Percentiles rank a stretch among this genome's conserved stretches.
These are phyloP conservation scores for Rhynchosporium secalis DNA, from an alignment of 2,329 filamentous ascomycete genomes.

Conservation along the genomic window DNA sequence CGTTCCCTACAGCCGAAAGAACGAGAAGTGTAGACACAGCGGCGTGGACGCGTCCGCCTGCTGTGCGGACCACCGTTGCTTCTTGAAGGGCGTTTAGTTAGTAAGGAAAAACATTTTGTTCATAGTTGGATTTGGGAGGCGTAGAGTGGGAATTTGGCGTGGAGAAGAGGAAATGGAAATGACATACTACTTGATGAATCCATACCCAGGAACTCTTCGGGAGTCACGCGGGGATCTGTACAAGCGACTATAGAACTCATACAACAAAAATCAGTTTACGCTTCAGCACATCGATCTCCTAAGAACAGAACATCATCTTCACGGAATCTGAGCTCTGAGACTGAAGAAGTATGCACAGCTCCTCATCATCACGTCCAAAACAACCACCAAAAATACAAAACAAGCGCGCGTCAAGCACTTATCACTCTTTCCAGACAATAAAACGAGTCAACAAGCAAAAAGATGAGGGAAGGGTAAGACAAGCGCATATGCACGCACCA, in stretches of 20 bases:
- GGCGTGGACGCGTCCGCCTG: conserved; percentile 29
- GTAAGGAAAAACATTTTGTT: background rate
- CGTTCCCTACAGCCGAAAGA: conserved; percentile 31
- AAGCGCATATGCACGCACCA: conserved; percentile 20
- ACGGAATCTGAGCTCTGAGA: no score
- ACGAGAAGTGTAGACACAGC: conserved; percentile 29
- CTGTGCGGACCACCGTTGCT: conserved; percentile 32
- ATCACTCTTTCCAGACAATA: background rate
- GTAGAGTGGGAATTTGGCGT: background rate
- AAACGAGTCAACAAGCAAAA: background rate
- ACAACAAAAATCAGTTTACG: background rate
- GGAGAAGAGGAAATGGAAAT: background rate
- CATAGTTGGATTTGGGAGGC: background rate
- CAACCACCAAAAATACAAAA: no score
- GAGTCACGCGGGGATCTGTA: conserved; percentile 31
- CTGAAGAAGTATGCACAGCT: no score
- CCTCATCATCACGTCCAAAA: no score
- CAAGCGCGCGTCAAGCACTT: no score
- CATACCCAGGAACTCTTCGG: conserved; percentile 33
- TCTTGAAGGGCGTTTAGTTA: conserved; percentile 19
- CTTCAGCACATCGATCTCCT: background rate
- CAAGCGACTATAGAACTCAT: conserved; percentile 27
- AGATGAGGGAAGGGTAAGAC: background rate
- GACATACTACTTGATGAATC: conserved; percentile 21
- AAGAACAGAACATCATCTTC: no score